Conservation (phyloP, 805 yeast genomes). For the Candida xyloterini region DNA sequence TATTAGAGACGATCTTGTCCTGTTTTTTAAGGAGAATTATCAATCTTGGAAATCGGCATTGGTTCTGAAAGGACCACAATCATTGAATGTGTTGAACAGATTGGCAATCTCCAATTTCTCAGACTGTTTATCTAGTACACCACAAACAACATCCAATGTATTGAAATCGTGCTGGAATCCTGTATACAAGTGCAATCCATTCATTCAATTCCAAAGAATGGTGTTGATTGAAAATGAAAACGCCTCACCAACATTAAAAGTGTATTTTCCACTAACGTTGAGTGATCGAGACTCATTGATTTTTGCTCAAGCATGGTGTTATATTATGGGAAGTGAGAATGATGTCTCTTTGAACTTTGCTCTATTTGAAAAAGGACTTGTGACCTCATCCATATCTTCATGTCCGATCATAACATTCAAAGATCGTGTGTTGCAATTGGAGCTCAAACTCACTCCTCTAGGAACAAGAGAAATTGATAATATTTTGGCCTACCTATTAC, state of each 20-base stretch:
- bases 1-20: slow-evolving; percentile 35
- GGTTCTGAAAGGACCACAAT: slow-evolving; percentile 65
- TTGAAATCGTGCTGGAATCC: slow-evolving; percentile 21
- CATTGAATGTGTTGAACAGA: slow-evolving; percentile 54
- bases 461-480: slow-evolving; percentile 40
- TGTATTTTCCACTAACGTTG: slow-evolving; percentile 37
- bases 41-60: slow-evolving; percentile 49
- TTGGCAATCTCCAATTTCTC: slow-evolving; percentile 44
- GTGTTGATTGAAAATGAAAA: slow-evolving; percentile 37
- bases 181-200: slow-evolving; percentile 23
- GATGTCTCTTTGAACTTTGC: slow-evolving; percentile 44
- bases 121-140: slow-evolving; percentile 2
- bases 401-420: slow-evolving; percentile 24
- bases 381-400: slow-evolving; percentile 39
- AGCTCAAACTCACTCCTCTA: slow-evolving; percentile 43
- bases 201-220: slow-evolving; percentile 25
- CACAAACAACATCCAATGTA: slow-evolving; percentile 5
- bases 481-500: slow-evolving; percentile 37
- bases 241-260: slow-evolving; percentile 37
- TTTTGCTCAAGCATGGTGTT: slow-evolving; percentile 48
- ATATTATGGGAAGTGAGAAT: slow-evolving; percentile 63
- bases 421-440: slow-evolving; percentile 40
- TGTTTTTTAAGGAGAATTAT: slow-evolving; percentile 43
- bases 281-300: slow-evolving; percentile 25
- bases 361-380: slow-evolving; percentile 35